Percentiles rank a stretch among this genome's conserved stretches.
These are phyloP conservation scores for Ilex aquifolium DNA, from an alignment of 257 asterid genomes.

Conservation along the genomic window DNA sequence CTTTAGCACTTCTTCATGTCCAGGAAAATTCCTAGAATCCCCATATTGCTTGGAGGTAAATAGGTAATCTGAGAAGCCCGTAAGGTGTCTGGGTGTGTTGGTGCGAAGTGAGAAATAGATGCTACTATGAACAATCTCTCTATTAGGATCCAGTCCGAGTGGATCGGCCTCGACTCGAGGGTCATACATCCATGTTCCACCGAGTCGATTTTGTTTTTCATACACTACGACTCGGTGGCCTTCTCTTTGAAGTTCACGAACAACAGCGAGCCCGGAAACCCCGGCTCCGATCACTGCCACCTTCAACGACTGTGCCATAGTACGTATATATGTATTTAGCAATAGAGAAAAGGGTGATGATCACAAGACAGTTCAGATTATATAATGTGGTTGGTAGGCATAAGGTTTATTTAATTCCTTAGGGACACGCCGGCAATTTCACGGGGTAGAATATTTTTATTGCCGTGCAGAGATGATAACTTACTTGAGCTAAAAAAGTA, in stretches of 20 bases:
- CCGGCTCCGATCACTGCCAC: slow-evolving; percentile 68
- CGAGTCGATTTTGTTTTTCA: slow-evolving; percentile 40
- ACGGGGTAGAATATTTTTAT: no score
- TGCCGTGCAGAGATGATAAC: no score
- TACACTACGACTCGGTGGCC: slow-evolving; percentile 24
- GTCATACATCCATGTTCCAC: slow-evolving; percentile 56
- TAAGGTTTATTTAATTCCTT: no score
- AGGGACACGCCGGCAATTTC: no score
- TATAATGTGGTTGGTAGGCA: no score
- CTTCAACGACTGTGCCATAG: slow-evolving; percentile 9
- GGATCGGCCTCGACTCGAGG: slow-evolving; percentile 49
- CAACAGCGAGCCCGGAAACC: slow-evolving; percentile 14
- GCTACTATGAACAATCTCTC: slow-evolving; percentile 45
- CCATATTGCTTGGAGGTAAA: slow-evolving; percentile 15
- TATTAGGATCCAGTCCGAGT: slow-evolving; percentile 37
- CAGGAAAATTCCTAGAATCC: slow-evolving; percentile 30
- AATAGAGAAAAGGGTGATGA: no score
- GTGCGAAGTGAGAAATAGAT: slow-evolving; percentile 39
- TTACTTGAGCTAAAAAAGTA: no score
- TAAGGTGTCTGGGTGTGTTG: slow-evolving; percentile 46
- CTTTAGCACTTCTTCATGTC: slow-evolving; percentile 47
- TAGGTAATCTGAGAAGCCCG: slow-evolving; percentile 52
- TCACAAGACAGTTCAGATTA: no score
- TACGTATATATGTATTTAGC: no score
- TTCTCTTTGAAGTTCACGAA: slow-evolving; percentile 29